phyloP scores from a whole-genome alignment of 2,329 filamentous ascomycete genomes.

The Fusarium sp. region DNA sequence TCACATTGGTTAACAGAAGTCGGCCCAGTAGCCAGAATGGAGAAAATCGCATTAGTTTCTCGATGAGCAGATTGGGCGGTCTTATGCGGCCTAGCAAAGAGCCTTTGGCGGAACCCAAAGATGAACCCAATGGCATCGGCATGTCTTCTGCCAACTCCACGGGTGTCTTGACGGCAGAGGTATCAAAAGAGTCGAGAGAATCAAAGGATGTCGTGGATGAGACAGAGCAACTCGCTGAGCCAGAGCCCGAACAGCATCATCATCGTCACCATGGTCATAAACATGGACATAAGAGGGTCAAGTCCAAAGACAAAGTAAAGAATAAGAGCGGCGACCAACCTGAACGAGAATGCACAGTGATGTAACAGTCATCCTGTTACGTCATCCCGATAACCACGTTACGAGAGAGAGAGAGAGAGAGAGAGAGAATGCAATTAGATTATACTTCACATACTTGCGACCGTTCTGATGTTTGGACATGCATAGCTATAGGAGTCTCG shows the following conservation, averaged over 20 bases:
- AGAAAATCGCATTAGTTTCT: constrained; percentile 66
- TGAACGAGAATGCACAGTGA: constrained; percentile 60
- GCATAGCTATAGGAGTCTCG: constrained; percentile 27
- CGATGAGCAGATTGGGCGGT: constrained; percentile 64
- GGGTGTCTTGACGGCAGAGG: constrained; percentile 38
- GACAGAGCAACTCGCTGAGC: constrained; percentile 37
- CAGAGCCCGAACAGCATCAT: constrained; percentile 31
- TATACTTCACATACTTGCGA: not conserved
- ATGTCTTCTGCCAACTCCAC: constrained; percentile 42
- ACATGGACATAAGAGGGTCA: constrained; percentile 49
- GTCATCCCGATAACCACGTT: not conserved
- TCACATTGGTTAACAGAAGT: constrained; percentile 60
- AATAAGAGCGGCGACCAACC: constrained; percentile 50
- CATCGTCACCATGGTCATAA: constrained; percentile 43
- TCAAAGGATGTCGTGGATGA: constrained; percentile 21
- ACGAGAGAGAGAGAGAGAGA: not conserved
- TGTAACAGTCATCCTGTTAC: constrained; percentile 46
- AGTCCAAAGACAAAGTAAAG: constrained; percentile 52
- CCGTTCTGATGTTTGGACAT: constrained; percentile 16
- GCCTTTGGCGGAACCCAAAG: constrained; percentile 35
- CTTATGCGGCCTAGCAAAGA: constrained; percentile 64
- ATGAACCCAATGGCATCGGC: constrained; percentile 40
- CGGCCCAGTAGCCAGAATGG: constrained; percentile 67
- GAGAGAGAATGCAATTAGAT: not conserved
- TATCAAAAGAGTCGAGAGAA: constrained; percentile 29